phyloP scores from a whole-genome alignment of 345 rosid species.

The Mangifera indica region DNA sequence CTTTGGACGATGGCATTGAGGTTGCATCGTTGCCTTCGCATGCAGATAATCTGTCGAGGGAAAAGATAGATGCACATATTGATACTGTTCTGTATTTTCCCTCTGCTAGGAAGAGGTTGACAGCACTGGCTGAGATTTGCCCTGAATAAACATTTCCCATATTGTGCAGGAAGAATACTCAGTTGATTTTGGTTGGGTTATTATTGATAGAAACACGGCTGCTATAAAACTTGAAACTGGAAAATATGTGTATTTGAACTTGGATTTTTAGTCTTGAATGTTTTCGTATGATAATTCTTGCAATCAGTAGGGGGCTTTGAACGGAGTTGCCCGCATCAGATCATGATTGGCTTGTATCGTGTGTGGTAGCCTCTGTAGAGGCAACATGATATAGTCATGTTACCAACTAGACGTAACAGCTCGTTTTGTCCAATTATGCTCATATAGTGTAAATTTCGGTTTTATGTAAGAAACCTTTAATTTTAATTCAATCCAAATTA shows the following conservation, averaged over 20 bases:
- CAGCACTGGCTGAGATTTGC: conserved; percentile 35
- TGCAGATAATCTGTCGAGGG: conserved; percentile 20
- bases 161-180: not conserved
- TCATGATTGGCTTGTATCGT: no score
- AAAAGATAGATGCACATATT: conserved; percentile 32
- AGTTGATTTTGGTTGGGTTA: not conserved
- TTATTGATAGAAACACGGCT: not conserved
- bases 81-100: conserved; percentile 30
- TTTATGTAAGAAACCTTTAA: no score
- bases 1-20: conserved; percentile 63
- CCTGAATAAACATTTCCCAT: conserved; percentile 12
- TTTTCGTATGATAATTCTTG: no score
- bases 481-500: no score
- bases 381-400: no score
- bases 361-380: no score
- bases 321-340: no score
- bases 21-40: conserved; percentile 34
- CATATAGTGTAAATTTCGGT: no score
- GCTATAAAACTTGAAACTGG: not conserved
- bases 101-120: conserved; percentile 38
- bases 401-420: no score
- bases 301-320: no score
- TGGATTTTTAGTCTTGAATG: no score
- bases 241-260: not conserved
- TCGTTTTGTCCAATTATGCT: no score